Evolutionary conservation across 371 early-diverging fungal genomes (phyloP).

Genomic region (Choanephora cucurbitarum): DNA sequence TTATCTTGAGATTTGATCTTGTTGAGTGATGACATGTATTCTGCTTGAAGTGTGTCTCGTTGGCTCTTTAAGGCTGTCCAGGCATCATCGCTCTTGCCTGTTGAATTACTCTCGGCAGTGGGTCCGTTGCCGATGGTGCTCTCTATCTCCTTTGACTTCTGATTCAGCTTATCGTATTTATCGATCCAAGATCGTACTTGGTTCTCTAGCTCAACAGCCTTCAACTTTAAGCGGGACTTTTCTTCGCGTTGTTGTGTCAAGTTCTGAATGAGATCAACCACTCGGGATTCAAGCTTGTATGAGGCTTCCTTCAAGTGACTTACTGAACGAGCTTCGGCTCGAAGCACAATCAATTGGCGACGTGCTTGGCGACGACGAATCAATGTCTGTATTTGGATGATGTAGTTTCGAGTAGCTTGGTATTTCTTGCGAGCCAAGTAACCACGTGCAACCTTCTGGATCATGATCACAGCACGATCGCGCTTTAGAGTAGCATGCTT

Average conservation of each 20-base stretch:
- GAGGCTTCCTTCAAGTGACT: conserved; percentile 94
- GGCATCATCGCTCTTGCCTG: conserved; percentile 38
- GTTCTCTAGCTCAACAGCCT: conserved; percentile 62
- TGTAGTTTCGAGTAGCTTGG: conserved; percentile 47
- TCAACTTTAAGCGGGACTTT: conserved; percentile 59
- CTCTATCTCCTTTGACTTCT: conserved; percentile 55
- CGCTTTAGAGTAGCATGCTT: conserved; percentile 50
- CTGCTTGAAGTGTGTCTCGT: conserved; percentile 45
- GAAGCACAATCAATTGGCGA: conserved; percentile 63
- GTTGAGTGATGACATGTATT: conserved; percentile 47
- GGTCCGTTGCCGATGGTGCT: conserved; percentile 35
- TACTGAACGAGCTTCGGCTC: conserved; percentile 87
- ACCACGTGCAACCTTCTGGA: conserved; percentile 72
- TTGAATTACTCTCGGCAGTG: conserved; percentile 31
- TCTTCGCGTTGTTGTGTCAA: conserved; percentile 76
- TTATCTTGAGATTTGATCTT: conserved; percentile 65
- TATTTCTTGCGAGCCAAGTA: conserved; percentile 64
- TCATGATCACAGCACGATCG: conserved; percentile 68
- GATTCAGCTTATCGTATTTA: conserved; percentile 61
- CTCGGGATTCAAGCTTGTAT: conserved; percentile 90
- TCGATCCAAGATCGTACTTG: conserved; percentile 75
- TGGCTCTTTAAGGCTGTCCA: conserved; percentile 57
- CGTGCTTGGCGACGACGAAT: conserved; percentile 78
- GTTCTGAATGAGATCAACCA: conserved; percentile 86
- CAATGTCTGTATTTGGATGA: conserved; percentile 83